These are phyloP conservation scores for Centella asiatica DNA, from an alignment of 129 eudicot species.

Conservation along the genomic window DNA sequence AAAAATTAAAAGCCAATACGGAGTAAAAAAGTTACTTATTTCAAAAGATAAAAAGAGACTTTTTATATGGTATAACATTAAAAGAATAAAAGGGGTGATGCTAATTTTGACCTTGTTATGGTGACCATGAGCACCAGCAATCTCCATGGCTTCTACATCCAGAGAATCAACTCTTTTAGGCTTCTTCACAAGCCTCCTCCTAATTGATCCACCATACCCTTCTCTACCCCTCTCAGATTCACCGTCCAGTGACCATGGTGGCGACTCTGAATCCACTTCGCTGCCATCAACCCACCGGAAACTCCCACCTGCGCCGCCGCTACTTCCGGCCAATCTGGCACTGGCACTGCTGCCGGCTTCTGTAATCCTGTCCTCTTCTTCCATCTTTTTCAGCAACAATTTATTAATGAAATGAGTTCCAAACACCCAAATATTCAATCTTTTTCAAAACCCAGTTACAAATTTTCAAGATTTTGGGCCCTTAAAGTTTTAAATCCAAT, in stretches of 20 bases:
- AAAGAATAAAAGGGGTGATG: background rate
- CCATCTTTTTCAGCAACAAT: conserved; percentile 1
- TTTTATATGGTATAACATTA: no score
- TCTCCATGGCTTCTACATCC: conserved; percentile 94
- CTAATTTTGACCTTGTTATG: conserved; percentile 46
- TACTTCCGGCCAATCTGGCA: conserved; percentile 41
- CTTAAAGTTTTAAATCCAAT: background rate
- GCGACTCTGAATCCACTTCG: conserved; percentile 80
- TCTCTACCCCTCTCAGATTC: conserved; percentile 36
- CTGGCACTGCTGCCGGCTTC: conserved; percentile 69
- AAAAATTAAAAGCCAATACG: no score
- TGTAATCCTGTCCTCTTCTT: conserved; percentile 62
- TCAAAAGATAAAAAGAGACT: no score
- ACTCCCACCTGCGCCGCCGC: conserved; percentile 45
- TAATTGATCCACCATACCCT: conserved; percentile 56
- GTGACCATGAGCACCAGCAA: conserved; percentile 66
- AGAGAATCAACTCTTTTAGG: conserved; percentile 80
- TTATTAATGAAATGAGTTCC: background rate
- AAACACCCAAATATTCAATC: background rate
- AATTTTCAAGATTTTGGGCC: background rate
- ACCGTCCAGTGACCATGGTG: conserved; percentile 48
- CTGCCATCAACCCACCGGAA: conserved; percentile 97
- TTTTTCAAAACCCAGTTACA: background rate
- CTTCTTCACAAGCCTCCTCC: conserved; percentile 76
- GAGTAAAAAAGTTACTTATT: no score